Conservation (phyloP, 2,329 filamentous ascomycete species). For the Escovopsis sp. region DNA sequence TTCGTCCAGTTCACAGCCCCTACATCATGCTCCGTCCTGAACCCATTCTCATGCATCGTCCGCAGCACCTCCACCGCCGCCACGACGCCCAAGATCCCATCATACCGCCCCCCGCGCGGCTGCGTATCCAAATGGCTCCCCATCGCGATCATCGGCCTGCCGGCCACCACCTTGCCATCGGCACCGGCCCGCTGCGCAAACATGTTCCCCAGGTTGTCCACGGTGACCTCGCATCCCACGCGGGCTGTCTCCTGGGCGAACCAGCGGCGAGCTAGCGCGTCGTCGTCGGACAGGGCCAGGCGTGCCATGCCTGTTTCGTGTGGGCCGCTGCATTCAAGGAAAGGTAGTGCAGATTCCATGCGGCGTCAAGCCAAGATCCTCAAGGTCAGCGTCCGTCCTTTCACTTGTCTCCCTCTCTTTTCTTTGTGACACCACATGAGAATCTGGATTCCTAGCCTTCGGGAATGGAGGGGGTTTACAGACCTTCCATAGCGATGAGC, state of each 20-base stretch:
- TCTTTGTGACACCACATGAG: neutral
- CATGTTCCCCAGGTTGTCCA: conserved; percentile 68
- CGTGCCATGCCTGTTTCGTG: conserved; percentile 63
- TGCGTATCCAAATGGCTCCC: conserved; percentile 57
- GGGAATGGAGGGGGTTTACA: conserved; percentile 7
- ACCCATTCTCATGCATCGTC: conserved; percentile 44
- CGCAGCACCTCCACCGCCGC: conserved; percentile 59
- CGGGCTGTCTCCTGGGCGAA: conserved; percentile 49
- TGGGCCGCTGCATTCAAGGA: conserved; percentile 8
- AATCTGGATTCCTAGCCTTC: neutral
- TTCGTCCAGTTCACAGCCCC: conserved; percentile 71
- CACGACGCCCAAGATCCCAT: conserved; percentile 61
- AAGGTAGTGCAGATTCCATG: neutral
- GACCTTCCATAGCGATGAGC: conserved; percentile 15
- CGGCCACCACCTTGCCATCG: conserved; percentile 38
- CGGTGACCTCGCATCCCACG: conserved; percentile 50
- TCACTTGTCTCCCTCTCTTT: too few relatives aligned
- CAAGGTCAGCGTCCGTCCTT: too few relatives aligned
- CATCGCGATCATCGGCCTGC: conserved; percentile 46
- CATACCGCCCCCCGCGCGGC: conserved; percentile 51
- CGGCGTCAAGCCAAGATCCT: neutral
- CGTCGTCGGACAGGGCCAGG: conserved; percentile 57
- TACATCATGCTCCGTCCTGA: conserved; percentile 55
- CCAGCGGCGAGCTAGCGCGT: conserved; percentile 65
- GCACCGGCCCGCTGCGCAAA: conserved; percentile 56